Percentiles rank a stretch among this genome's conserved stretches.
Evolutionary conservation across 2,329 filamentous ascomycete genomes (phyloP).

Genomic region (Eurotiales sp.): DNA sequence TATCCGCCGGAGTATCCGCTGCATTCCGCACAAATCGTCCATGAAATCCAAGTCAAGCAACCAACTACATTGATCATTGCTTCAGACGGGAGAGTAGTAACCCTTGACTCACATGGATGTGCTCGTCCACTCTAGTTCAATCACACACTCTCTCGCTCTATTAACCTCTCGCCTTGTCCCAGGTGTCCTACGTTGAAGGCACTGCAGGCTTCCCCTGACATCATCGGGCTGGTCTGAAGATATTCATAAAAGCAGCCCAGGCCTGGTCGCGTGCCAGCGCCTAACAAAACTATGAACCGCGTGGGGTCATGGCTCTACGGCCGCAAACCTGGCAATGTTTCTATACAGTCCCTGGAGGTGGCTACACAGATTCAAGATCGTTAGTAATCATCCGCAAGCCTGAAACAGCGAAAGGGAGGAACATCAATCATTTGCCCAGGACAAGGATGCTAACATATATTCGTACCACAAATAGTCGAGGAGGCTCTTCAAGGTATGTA

Average conservation of each 20-base stretch:
- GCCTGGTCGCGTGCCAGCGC: constrained; percentile 2
- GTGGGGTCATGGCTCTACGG: constrained; percentile 45
- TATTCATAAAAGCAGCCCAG: no score
- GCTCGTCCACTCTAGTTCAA: not conserved
- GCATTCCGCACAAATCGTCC: not conserved
- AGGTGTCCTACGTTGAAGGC: not conserved
- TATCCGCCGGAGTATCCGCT: not conserved
- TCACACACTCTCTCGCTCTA: not conserved
- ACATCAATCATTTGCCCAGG: not conserved
- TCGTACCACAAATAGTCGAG: constrained; percentile 28
- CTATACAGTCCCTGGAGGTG: constrained; percentile 55
- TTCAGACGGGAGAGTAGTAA: not conserved
- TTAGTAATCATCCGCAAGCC: constrained; percentile 23
- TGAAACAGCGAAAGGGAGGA: no score
- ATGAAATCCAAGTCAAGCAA: no score
- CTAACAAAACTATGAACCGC: constrained; percentile 30
- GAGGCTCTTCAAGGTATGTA: constrained; percentile 42
- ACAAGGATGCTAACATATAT: constrained; percentile 20
- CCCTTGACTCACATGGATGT: not conserved
- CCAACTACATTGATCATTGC: no score
- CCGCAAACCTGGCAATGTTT: constrained; percentile 40
- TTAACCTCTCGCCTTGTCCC: not conserved
- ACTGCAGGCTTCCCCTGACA: not conserved
- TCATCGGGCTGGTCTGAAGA: no score
- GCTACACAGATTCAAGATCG: constrained; percentile 54